These are phyloP conservation scores for Gossypium turneri DNA, from an alignment of 345 rosid genomes.

Conservation along the genomic window DNA sequence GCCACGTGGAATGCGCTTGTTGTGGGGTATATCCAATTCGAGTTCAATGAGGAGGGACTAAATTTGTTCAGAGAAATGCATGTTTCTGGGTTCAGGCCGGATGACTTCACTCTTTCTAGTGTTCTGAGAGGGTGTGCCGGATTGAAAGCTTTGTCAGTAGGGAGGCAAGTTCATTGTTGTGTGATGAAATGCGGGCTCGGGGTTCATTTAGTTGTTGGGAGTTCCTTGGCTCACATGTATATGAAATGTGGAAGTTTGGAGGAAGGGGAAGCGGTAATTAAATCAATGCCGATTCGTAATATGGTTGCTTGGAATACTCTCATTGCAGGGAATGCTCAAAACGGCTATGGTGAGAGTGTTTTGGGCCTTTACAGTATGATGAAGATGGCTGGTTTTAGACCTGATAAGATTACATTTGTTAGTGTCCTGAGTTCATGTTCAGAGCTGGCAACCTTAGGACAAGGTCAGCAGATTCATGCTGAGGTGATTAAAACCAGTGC, in stretches of 20 bases:
- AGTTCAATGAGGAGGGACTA: conserved; percentile 56
- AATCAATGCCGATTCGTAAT: conserved; percentile 42
- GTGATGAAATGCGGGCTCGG: conserved; percentile 47
- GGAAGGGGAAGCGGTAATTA: conserved; percentile 60
- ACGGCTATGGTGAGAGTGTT: conserved; percentile 49
- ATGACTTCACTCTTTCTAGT: conserved; percentile 60
- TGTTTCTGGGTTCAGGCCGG: conserved; percentile 43
- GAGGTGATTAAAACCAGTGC: conserved; percentile 59
- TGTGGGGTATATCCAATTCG: conserved; percentile 46
- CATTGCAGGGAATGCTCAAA: conserved; percentile 60
- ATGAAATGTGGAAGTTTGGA: conserved; percentile 55
- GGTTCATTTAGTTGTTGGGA: conserved; percentile 47
- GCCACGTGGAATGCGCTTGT: conserved; percentile 74
- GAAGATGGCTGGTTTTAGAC: conserved; percentile 55
- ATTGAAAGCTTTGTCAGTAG: conserved; percentile 34
- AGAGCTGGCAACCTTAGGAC: conserved; percentile 63
- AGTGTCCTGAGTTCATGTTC: conserved; percentile 71
- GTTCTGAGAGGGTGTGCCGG: conserved; percentile 68
- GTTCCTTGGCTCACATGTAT: conserved; percentile 74
- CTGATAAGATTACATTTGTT: conserved; percentile 59
- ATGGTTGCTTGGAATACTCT: conserved; percentile 74
- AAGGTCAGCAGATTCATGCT: conserved; percentile 76
- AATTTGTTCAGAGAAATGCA: conserved; percentile 51
- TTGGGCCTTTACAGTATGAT: conserved; percentile 45
- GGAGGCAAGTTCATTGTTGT: conserved; percentile 57